Evolutionary conservation across 148 eudicot species (phyloP), one percentile per base, ranked within the genome.

Genomic region (Nepenthes gracilis): DNA sequence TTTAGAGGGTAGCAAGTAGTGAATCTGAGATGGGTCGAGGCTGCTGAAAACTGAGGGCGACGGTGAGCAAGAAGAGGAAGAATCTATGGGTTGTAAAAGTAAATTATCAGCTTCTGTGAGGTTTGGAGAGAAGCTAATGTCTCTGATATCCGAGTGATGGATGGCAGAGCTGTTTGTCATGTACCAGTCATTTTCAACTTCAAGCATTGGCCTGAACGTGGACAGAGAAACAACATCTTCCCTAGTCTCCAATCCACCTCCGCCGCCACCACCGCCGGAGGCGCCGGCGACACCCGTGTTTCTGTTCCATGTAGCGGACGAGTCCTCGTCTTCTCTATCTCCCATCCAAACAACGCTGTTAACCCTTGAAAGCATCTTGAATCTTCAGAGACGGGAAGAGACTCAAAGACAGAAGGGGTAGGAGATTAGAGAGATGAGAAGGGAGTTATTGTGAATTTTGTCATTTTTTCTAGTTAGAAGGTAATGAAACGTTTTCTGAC

Each of bases 11-110:
- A 85, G 62, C 63, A 80, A 68, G 64, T 71, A 84, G 14, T 79
- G 59, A 12, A 65, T 63, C 33, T 76, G 82, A 54, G 73, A 53
- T 33, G 78, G 81, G 77, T 81, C 85, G 2, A 80, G 62, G 56
- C 36, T 63, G 75, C 71, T 82, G 69, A 87, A 77, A 60, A 78
- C 83, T 8, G 88, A 85, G 13, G 94, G 81, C 1, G 85, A 79
- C 2, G 87, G 77, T 6, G 95, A 81, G 53, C 92, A 87, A 10
- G 97, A 87, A 5, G 95, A 77, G 4, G 97, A 82, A 3, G 91
- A 83, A 54, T 85, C 97, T 51, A 83, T 74, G 2, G 62, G 76
- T 9, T 80, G 81, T 2, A 85, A 64, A 35, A 82, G 34, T 35
- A 84, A 37, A 49, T 61, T 75, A 45, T 77, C 81, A 43, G 70